Percentiles rank a stretch among this genome's conserved stretches.
These are phyloP conservation scores for Aspergillus ochraceoroseus DNA, from an alignment of 2,329 filamentous ascomycete genomes.

Conservation along the genomic window DNA sequence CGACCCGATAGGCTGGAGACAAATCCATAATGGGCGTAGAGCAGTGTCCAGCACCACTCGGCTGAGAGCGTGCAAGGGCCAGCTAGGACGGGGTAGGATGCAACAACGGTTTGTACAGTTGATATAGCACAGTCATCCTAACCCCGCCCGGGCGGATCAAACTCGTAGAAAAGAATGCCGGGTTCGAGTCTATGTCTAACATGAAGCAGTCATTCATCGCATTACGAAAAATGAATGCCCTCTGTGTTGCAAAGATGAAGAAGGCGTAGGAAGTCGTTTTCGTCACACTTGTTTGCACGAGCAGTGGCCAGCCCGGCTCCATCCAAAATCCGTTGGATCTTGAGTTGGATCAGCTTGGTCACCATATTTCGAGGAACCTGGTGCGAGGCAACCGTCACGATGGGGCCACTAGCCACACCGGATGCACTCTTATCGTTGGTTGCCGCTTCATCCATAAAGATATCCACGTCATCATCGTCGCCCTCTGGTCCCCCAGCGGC, in stretches of 20 bases:
- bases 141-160: not conserved
- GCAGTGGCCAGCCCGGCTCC: conserved; percentile 70
- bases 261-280: conserved; percentile 77
- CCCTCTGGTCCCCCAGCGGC: conserved; percentile 38
- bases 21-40: no score
- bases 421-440: conserved; percentile 43
- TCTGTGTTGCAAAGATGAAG: conserved; percentile 58
- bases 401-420: conserved; percentile 49
- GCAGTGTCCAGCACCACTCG: conserved; percentile 10
- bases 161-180: no score
- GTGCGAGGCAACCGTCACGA: conserved; percentile 49
- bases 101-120: no score
- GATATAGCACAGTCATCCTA: no score
- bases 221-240: conserved; percentile 17
- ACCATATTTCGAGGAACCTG: conserved; percentile 69
- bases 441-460: conserved; percentile 39
- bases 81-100: no score
- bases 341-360: conserved; percentile 67
- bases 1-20: no score
- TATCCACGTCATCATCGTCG: conserved; percentile 45
- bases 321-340: conserved; percentile 73
- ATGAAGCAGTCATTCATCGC: no score
- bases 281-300: conserved; percentile 73
- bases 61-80: not conserved
- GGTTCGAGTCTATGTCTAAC: no score